phyloP scores from a whole-genome alignment of 1,139 yeast genomes.

The Geotrichum reessii region DNA sequence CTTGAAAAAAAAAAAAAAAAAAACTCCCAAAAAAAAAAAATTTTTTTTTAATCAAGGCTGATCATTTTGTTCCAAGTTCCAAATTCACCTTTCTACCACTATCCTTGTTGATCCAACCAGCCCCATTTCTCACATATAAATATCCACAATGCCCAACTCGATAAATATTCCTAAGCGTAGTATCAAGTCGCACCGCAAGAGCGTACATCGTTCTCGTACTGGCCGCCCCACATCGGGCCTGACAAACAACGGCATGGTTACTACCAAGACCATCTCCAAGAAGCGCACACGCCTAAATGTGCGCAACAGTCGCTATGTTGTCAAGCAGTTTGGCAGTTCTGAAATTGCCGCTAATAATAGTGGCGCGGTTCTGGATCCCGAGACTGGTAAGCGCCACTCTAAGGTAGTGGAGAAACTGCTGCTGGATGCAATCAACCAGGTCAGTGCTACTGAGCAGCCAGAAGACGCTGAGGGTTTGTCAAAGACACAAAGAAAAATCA shows the following conservation, averaged over 20 bases:
- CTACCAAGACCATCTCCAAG: conserved; percentile 15
- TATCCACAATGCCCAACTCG: conserved; percentile 13
- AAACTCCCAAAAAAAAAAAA: no score
- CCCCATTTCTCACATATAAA: no score
- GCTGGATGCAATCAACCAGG: conserved; percentile 5
- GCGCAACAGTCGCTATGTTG: conserved; percentile 11
- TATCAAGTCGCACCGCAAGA: conserved; percentile 8
- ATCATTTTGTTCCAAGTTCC: no score
- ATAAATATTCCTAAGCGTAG: conserved; percentile 14
- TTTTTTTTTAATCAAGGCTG: no score
- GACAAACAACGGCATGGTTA: neutral
- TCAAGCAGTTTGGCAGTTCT: conserved; percentile 1
- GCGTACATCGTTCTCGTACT: conserved; percentile 1
- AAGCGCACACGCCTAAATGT: conserved; percentile 10
- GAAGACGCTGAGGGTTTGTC: neutral
- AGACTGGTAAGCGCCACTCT: conserved; percentile 6
- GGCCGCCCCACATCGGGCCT: neutral
- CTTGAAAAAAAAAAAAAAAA: no score
- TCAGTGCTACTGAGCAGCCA: neutral
- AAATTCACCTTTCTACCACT: no score
- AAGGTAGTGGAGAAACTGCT: conserved; percentile 9
- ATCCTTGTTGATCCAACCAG: no score
- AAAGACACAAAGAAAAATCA: conserved; percentile 12
- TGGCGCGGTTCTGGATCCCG: neutral
- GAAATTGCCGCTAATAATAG: neutral